Conservation (phyloP, 1,139 yeast species). For the Candida neerlandica region DNA sequence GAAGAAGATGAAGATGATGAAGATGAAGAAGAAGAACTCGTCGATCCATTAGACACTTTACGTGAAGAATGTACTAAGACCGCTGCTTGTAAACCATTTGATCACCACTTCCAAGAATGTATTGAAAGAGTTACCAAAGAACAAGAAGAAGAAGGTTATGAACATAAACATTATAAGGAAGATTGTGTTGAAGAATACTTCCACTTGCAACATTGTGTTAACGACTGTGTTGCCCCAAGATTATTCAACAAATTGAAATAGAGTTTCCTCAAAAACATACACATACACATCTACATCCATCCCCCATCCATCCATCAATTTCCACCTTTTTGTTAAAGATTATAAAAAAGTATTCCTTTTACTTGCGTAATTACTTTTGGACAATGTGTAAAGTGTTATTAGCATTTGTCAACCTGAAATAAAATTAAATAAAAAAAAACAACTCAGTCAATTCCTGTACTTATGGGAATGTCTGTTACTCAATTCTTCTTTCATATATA, state of each 20-base stretch:
- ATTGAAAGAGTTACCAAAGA: conserved; percentile 90
- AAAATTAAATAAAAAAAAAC: not conserved
- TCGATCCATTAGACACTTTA: conserved; percentile 68
- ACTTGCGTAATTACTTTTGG: conserved; percentile 1
- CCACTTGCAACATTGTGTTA: conserved; percentile 93
- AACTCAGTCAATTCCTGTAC: not conserved
- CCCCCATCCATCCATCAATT: not conserved
- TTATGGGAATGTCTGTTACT: not conserved
- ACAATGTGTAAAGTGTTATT: conserved; percentile 2
- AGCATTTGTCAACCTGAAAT: conserved; percentile 1
- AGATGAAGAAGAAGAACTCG: conserved; percentile 75
- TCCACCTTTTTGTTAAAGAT: not conserved
- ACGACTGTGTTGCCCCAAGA: conserved; percentile 91
- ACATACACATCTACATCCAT: not conserved
- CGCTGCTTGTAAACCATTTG: conserved; percentile 69
- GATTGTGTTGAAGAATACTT: conserved; percentile 98
- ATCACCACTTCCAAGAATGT: conserved; percentile 94
- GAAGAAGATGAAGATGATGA: conserved; percentile 76
- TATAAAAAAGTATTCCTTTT: not conserved
- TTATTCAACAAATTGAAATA: conserved; percentile 85
- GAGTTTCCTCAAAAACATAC: conserved; percentile 11
- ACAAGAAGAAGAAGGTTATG: conserved; percentile 82
- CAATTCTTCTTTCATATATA: conserved; percentile 1
- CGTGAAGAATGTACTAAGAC: conserved; percentile 70
- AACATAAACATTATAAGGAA: conserved; percentile 79